Conservation (phyloP, 83 land plant genomes). For the Thuja plicata region DNA sequence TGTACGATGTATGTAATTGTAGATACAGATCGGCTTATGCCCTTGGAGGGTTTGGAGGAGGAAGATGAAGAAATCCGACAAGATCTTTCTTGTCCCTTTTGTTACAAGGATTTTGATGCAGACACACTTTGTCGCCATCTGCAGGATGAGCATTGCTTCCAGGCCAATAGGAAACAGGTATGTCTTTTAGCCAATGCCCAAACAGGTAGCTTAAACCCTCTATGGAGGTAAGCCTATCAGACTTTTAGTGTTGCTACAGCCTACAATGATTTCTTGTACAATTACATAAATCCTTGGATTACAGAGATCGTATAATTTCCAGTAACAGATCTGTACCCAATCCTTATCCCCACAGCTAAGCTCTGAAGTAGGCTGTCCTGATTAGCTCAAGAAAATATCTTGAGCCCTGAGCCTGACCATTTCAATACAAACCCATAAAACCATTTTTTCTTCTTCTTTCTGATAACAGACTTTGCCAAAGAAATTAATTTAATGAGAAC, state of each 20-base stretch:
- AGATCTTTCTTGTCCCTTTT: slow-evolving; percentile 7
- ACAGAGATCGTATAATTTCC: background rate
- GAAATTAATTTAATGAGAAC: background rate
- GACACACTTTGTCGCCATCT: background rate
- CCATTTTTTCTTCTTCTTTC: background rate
- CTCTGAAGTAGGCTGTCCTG: background rate
- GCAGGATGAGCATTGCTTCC: background rate
- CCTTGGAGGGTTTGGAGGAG: background rate
- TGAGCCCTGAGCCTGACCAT: background rate
- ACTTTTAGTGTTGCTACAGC: background rate
- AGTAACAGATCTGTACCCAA: background rate
- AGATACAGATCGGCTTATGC: background rate
- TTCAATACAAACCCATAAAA: background rate
- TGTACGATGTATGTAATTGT: background rate
- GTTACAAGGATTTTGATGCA: background rate
- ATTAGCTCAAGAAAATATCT: background rate
- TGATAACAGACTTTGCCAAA: background rate
- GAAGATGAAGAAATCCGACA: background rate
- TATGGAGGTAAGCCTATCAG: background rate
- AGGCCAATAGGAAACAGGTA: background rate
- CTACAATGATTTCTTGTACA: background rate
- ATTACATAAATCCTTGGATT: background rate
- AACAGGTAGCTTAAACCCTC: background rate
- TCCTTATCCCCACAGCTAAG: background rate
- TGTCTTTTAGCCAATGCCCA: background rate